Evolutionary conservation across 1,284 basidiomycete species (phyloP).

Genomic region (Volvariella surrecta): DNA sequence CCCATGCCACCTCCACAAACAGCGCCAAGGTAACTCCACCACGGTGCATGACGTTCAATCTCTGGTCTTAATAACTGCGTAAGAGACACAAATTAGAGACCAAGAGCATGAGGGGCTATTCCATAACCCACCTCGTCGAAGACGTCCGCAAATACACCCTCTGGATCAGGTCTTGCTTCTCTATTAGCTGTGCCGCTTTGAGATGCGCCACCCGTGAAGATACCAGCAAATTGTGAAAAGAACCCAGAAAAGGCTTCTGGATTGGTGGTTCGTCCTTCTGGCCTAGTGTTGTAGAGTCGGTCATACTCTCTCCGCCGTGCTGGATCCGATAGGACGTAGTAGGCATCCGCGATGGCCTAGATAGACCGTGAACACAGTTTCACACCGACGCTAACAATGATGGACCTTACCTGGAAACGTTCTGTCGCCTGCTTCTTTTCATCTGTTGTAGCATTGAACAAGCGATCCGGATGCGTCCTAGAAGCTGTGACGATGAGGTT

Average conservation of each 20-base stretch:
- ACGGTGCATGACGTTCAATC: constrained; percentile 57
- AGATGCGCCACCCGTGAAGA: constrained; percentile 38
- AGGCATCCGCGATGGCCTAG: constrained; percentile 89
- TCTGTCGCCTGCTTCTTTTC: constrained; percentile 76
- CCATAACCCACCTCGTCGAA: constrained; percentile 72
- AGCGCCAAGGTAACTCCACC: constrained; percentile 77
- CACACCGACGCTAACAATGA: not conserved
- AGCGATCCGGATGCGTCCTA: constrained; percentile 86
- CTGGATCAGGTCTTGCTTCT: constrained; percentile 59
- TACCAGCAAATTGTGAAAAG: constrained; percentile 69
- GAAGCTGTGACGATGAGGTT: constrained; percentile 11
- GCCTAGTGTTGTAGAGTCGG: constrained; percentile 40
- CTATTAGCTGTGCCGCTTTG: constrained; percentile 16
- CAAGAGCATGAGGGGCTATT: constrained; percentile 5
- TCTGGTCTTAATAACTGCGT: constrained; percentile 66
- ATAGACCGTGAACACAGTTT: not conserved
- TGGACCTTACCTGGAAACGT: constrained; percentile 58
- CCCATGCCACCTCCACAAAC: constrained; percentile 63
- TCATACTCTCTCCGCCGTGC: constrained; percentile 81
- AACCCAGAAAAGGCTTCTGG: constrained; percentile 66
- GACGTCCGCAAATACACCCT: constrained; percentile 80
- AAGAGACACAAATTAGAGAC: too few species aligned
- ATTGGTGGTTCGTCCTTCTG: constrained; percentile 42
- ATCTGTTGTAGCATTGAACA: constrained; percentile 63
- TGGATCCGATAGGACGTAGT: constrained; percentile 88